phyloP scores from a whole-genome alignment of 352 stramenopile species.

The Paralagenidium karlingii region DNA sequence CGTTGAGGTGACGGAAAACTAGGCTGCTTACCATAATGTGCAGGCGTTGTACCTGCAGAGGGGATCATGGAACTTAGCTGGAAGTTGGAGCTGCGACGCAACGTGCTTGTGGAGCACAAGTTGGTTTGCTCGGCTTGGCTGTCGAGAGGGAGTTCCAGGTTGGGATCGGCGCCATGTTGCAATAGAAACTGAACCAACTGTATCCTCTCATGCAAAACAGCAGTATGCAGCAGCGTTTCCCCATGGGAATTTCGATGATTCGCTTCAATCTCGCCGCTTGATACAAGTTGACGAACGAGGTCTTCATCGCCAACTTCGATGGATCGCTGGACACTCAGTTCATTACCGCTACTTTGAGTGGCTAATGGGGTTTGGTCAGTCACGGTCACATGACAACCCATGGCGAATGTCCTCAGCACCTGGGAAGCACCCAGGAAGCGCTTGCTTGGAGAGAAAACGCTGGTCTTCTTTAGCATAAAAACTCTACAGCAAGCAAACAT shows the following conservation, averaged over 20 bases:
- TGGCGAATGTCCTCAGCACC: too few relatives aligned
- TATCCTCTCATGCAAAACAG: slow-evolving; percentile 41
- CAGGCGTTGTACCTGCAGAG: slow-evolving; percentile 34
- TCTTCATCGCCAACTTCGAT: slow-evolving; percentile 33
- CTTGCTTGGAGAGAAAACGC: too few relatives aligned
- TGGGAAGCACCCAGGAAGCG: too few relatives aligned
- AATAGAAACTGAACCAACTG: slow-evolving; percentile 37
- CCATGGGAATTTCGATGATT: slow-evolving; percentile 22
- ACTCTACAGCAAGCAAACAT: too few relatives aligned
- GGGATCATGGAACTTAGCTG: slow-evolving; percentile 35
- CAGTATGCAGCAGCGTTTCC: slow-evolving; percentile 54
- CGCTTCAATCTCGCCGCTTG: not conserved
- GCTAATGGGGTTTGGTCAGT: too few relatives aligned
- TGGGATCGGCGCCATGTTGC: slow-evolving; percentile 24
- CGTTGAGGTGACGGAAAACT: too few relatives aligned
- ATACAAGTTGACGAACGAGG: slow-evolving; percentile 14
- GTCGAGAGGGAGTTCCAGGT: slow-evolving; percentile 17
- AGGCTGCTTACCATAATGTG: slow-evolving; percentile 38
- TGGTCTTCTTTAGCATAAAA: too few relatives aligned
- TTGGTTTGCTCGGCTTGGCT: slow-evolving; percentile 6
- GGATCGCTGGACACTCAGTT: slow-evolving; percentile 32
- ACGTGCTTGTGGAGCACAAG: slow-evolving; percentile 12
- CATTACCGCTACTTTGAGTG: slow-evolving; percentile 18
- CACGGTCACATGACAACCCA: too few relatives aligned
- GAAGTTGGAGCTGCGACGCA: slow-evolving; percentile 39